phyloP scores from a whole-genome alignment of 2,329 filamentous ascomycete species.

The Sarocladiaceae sp. region DNA sequence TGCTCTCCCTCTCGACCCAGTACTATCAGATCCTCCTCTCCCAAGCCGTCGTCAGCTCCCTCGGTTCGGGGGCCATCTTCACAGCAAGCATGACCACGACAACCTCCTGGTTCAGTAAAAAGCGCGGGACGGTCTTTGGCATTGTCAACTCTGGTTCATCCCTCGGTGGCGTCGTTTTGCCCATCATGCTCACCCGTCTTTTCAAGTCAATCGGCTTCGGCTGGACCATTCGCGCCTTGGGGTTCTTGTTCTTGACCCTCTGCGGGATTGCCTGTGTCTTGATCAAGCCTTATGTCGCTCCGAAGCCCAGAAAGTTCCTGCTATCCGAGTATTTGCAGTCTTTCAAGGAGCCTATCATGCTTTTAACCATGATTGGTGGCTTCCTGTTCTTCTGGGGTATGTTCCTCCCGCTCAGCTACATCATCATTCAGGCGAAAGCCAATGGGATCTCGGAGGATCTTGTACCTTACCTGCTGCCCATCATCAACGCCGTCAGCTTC shows the following conservation, averaged over 20 bases:
- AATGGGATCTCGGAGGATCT: conserved; percentile 27
- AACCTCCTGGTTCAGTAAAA: conserved; percentile 45
- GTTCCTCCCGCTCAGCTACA: conserved; percentile 37
- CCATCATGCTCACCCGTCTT: conserved; percentile 54
- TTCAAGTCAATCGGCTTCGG: conserved; percentile 38
- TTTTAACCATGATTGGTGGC: conserved; percentile 18
- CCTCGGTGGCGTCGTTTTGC: conserved; percentile 49
- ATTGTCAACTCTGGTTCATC: conserved; percentile 47
- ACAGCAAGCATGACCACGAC: conserved; percentile 34
- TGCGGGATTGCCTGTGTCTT: conserved; percentile 28
- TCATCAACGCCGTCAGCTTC: conserved; percentile 42
- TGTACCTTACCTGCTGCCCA: conserved; percentile 26
- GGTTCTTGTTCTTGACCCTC: conserved; percentile 37
- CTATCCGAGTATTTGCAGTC: conserved; percentile 35
- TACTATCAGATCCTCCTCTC: conserved; percentile 41
- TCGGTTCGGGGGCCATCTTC: conserved; percentile 37
- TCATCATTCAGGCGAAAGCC: conserved; percentile 31
- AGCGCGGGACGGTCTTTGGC: conserved; percentile 46
- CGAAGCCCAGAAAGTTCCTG: conserved; percentile 37
- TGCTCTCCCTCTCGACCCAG: conserved; percentile 44
- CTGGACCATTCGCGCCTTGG: conserved; percentile 42
- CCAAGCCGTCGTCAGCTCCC: conserved; percentile 31
- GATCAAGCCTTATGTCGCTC: conserved; percentile 35
- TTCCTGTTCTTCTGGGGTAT: conserved; percentile 44
- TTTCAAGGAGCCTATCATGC: conserved; percentile 1